These are phyloP conservation scores for Rhodotorula sphaerocarpa DNA, from an alignment of 768 basidiomycete species.

Conservation along the genomic window DNA sequence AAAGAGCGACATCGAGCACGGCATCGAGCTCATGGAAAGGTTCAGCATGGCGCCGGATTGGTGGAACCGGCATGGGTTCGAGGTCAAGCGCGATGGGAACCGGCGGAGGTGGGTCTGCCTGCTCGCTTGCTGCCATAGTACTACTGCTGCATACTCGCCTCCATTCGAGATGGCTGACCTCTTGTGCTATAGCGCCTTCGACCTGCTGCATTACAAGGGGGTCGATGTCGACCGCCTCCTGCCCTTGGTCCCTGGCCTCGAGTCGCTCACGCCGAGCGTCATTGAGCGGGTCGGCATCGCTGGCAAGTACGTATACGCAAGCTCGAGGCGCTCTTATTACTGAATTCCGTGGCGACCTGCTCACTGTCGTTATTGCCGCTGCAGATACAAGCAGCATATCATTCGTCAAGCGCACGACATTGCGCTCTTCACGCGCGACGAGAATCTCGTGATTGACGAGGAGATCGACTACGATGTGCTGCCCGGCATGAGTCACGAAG, in stretches of 20 bases:
- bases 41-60: constrained; percentile 24
- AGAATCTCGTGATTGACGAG: constrained; percentile 60
- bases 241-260: constrained; percentile 51
- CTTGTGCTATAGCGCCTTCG: constrained; percentile 56
- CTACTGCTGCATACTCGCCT: neutral
- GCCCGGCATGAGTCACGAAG: constrained; percentile 65
- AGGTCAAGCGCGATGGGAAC: constrained; percentile 48
- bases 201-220: constrained; percentile 58
- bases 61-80: constrained; percentile 44
- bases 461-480: constrained; percentile 62
- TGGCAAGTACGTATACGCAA: constrained; percentile 17
- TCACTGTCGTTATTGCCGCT: neutral
- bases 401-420: constrained; percentile 68
- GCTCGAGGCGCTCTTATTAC: neutral
- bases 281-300: constrained; percentile 58
- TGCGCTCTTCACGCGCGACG: constrained; percentile 64
- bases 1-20: constrained; percentile 19
- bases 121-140: too few relatives aligned
- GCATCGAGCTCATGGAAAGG: constrained; percentile 23
- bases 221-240: constrained; percentile 49
- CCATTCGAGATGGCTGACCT: neutral
- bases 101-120: constrained; percentile 46
- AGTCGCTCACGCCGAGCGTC: constrained; percentile 50
- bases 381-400: constrained; percentile 49
- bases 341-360: neutral